Conservation (phyloP, 805 yeast genomes). For the Kodamaea leandrae region DNA sequence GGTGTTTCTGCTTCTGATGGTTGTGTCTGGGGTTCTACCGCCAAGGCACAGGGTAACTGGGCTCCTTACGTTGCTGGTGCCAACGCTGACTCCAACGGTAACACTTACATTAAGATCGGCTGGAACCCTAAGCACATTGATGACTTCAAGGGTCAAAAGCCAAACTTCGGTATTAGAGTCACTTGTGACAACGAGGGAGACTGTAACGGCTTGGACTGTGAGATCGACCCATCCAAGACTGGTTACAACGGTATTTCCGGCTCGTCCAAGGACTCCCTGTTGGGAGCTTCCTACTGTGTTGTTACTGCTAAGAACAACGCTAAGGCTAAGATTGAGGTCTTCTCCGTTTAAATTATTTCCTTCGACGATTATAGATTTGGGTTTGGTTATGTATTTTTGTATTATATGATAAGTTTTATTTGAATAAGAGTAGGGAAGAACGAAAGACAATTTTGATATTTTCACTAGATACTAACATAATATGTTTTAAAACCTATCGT, state of each 20-base stretch:
- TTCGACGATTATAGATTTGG: no score
- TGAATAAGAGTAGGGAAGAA: no score
- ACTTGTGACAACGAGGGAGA: slow-evolving; percentile 66
- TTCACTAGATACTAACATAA: no score
- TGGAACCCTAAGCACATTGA: slow-evolving; percentile 88
- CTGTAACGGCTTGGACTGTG: slow-evolving; percentile 79
- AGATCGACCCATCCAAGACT: slow-evolving; percentile 66
- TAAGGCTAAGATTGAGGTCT: slow-evolving; percentile 71
- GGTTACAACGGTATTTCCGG: slow-evolving; percentile 57
- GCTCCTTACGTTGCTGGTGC: slow-evolving; percentile 92
- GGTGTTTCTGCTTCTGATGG: slow-evolving; percentile 75
- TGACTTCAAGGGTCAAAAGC: slow-evolving; percentile 52
- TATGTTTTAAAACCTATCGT: no score
- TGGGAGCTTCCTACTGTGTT: slow-evolving; percentile 77
- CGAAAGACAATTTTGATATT: no score
- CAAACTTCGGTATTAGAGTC: slow-evolving; percentile 69
- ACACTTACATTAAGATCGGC: slow-evolving; percentile 80
- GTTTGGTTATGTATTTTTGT: neutral
- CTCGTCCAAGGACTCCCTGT: slow-evolving; percentile 39
- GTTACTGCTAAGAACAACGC: slow-evolving; percentile 68
- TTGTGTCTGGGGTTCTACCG: slow-evolving; percentile 78
- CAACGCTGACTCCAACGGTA: slow-evolving; percentile 66
- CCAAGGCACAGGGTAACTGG: slow-evolving; percentile 83
- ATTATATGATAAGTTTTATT: neutral
- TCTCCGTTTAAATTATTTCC: slow-evolving; percentile 28